Conservation (phyloP, 768 basidiomycete species). For the Tulasnella calospora region DNA sequence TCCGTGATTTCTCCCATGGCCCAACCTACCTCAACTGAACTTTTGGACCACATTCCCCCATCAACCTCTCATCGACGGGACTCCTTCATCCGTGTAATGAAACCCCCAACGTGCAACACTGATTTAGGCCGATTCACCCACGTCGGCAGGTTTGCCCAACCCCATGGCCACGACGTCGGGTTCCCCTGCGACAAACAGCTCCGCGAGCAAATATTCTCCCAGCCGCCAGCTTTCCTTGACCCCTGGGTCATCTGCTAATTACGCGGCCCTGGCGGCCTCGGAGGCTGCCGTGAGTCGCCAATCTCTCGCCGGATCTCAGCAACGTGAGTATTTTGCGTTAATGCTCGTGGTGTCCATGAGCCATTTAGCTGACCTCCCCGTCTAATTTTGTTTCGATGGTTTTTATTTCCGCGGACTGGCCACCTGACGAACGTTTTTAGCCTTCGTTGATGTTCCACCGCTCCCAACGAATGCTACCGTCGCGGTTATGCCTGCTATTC, state of each 20-base stretch:
- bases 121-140: not conserved
- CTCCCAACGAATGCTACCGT: not conserved
- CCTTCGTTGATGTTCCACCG: conserved; percentile 11
- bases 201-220: conserved; percentile 7
- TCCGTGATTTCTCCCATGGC: conserved; percentile 7
- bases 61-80: not conserved
- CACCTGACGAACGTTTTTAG: conserved; percentile 10
- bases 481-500: not conserved
- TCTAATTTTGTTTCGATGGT: not conserved
- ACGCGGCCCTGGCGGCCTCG: conserved; percentile 8
- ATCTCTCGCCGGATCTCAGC: not conserved
- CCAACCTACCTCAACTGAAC: conserved; percentile 12
- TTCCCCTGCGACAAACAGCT: not conserved
- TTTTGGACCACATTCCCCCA: not conserved
- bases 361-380: not conserved
- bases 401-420: not conserved
- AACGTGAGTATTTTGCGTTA: conserved; percentile 9
- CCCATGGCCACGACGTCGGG: not conserved
- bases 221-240: not conserved
- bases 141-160: not conserved
- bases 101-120: not conserved
- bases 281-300: conserved; percentile 7
- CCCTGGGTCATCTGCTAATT: not conserved
- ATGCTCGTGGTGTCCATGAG: not conserved
- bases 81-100: conserved; percentile 1